Evolutionary conservation across 495 filamentous ascomycete genomes (phyloP).

Genomic region (Podospora pseudopauciseta): DNA sequence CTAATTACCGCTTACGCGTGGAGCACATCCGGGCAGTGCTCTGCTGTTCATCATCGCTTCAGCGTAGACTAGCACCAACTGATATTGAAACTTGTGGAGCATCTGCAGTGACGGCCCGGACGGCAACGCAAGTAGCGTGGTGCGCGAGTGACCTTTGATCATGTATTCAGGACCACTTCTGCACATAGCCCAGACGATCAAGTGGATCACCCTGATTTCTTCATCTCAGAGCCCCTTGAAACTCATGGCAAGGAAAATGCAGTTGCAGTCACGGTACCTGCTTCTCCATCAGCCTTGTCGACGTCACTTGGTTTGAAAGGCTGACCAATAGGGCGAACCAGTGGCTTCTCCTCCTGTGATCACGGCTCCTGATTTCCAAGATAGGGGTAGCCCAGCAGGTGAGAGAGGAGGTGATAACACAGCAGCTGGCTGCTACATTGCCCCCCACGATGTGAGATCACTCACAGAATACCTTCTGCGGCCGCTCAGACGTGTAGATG

Average conservation of each 20-base stretch:
- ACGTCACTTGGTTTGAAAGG: background rate
- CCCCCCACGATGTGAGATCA: background rate
- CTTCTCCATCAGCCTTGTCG: background rate
- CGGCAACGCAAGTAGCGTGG: background rate
- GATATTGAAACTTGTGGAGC: background rate
- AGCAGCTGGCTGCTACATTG: background rate
- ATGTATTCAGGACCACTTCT: background rate
- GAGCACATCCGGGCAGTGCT: background rate
- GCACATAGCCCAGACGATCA: background rate
- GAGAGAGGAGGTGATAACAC: background rate
- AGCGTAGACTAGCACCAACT: background rate
- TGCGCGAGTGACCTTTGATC: background rate
- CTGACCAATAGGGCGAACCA: background rate
- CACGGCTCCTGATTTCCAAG: background rate
- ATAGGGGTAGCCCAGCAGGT: background rate
- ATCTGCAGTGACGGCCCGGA: background rate
- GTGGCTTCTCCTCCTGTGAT: background rate
- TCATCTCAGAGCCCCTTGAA: background rate
- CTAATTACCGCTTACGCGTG: background rate
- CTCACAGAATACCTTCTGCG: background rate
- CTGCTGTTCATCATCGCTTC: background rate
- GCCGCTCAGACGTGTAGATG: background rate
- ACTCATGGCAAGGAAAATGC: background rate
- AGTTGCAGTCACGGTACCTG: background rate
- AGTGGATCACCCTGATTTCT: background rate